These are phyloP conservation scores for Lachnellula suecica DNA, from an alignment of 2,329 filamentous ascomycete species.

Conservation along the genomic window DNA sequence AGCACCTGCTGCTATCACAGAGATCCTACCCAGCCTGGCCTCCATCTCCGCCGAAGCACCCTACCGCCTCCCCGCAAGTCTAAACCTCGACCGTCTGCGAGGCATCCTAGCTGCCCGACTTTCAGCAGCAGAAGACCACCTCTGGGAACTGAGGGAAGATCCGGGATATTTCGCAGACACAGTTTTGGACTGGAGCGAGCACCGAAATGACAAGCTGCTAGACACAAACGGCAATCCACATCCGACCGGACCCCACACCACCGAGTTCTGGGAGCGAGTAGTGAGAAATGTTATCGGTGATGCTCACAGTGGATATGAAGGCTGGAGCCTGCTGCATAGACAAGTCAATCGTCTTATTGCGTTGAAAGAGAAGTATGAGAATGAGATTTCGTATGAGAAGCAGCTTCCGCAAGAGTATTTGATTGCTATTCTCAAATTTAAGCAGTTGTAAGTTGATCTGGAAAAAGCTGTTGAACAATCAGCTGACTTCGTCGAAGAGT, in stretches of 20 bases:
- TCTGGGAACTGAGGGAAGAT: conserved; percentile 57
- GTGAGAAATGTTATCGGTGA: conserved; percentile 34
- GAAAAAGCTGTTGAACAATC: background rate
- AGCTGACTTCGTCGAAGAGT: conserved; percentile 35
- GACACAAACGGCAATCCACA: conserved; percentile 33
- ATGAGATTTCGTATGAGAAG: conserved; percentile 29
- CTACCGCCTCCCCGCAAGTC: conserved; percentile 46
- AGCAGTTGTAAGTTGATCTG: background rate
- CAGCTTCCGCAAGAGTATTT: conserved; percentile 39
- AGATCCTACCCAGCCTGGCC: conserved; percentile 35
- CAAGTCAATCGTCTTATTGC: conserved; percentile 22
- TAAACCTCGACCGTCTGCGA: conserved; percentile 46
- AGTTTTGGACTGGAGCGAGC: conserved; percentile 44
- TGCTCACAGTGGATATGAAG: conserved; percentile 26
- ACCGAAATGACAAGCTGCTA: conserved; percentile 43
- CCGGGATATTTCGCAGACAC: conserved; percentile 52
- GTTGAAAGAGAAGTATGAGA: conserved; percentile 34
- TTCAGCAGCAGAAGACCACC: conserved; percentile 49
- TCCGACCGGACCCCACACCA: conserved; percentile 15
- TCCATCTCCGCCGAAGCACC: conserved; percentile 47
- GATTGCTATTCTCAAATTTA: conserved; percentile 33
- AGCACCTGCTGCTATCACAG: conserved; percentile 13
- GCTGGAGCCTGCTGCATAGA: conserved; percentile 13
- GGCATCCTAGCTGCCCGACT: conserved; percentile 42
- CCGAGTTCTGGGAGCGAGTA: conserved; percentile 40